phyloP scores from a whole-genome alignment of 352 stramenopile genomes.

The Globisporangium barbulae region DNA sequence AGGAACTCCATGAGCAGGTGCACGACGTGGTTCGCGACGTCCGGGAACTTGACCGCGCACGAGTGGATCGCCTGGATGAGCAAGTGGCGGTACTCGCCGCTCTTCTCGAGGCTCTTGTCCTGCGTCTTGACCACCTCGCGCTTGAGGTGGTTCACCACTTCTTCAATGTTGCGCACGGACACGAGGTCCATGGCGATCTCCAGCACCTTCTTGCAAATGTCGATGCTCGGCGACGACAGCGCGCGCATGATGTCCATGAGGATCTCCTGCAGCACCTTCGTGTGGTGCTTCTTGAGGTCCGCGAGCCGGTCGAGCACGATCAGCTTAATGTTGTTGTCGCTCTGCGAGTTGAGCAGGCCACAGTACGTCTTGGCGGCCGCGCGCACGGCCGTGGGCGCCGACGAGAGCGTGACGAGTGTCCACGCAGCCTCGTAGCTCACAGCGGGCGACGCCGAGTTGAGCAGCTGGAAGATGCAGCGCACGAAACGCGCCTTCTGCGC shows the following conservation, averaged over 20 bases:
- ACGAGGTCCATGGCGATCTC: slow-evolving; percentile 98
- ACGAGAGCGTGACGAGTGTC: slow-evolving; percentile 98
- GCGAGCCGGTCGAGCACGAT: slow-evolving; percentile 98
- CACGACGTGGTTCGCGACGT: slow-evolving; percentile 97
- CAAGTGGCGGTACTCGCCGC: slow-evolving; percentile 95
- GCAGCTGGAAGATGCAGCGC: slow-evolving; percentile 96
- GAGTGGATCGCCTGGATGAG: slow-evolving; percentile 98
- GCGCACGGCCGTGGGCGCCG: slow-evolving; percentile 96
- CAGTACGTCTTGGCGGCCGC: slow-evolving; percentile 97
- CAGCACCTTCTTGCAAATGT: slow-evolving; percentile 99
- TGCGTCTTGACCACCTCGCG: slow-evolving; percentile 90
- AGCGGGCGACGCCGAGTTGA: slow-evolving; percentile 90
- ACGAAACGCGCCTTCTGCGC: slow-evolving; percentile 99
- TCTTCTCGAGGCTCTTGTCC: slow-evolving; percentile 92
- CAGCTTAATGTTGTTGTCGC: slow-evolving; percentile 99
- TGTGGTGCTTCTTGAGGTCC: slow-evolving; percentile 96
- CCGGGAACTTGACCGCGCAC: slow-evolving; percentile 97
- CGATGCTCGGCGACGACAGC: slow-evolving; percentile 95
- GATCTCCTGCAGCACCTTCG: slow-evolving; percentile 97
- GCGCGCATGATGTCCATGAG: slow-evolving; percentile 99
- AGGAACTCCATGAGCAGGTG: slow-evolving; percentile 99
- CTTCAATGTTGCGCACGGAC: slow-evolving; percentile 96
- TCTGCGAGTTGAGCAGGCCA: slow-evolving; percentile 96
- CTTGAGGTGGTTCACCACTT: slow-evolving; percentile 93
- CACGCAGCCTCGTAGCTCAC: slow-evolving; percentile 99